These are phyloP conservation scores for Trametes gibbosa DNA, from an alignment of 768 basidiomycete species.

Conservation along the genomic window DNA sequence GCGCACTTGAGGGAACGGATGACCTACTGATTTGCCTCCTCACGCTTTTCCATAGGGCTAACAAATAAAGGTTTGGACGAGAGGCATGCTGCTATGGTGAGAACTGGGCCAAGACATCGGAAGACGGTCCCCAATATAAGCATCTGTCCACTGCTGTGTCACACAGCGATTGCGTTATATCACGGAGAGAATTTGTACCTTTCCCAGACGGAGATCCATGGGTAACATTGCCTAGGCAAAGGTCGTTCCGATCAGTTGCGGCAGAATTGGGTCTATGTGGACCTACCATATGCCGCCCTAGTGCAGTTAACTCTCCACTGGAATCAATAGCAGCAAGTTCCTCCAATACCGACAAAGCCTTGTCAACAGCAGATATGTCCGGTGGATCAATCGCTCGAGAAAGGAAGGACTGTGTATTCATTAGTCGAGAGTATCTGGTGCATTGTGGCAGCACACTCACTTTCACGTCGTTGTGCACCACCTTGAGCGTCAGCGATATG, in stretches of 20 bases:
- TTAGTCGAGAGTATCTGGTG: background rate
- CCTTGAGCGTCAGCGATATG: conserved; percentile 79
- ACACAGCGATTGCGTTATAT: background rate
- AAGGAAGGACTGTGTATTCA: conserved; percentile 50
- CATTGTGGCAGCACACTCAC: conserved; percentile 31
- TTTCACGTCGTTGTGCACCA: conserved; percentile 76
- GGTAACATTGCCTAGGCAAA: conserved; percentile 73
- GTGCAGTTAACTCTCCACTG: conserved; percentile 65
- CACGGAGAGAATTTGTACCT: conserved; percentile 42
- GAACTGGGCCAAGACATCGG: conserved; percentile 74
- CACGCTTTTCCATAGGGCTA: conserved; percentile 78
- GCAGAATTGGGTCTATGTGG: too few relatives aligned
- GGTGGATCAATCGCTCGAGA: conserved; percentile 84
- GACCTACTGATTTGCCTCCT: conserved; percentile 69
- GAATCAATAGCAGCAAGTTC: conserved; percentile 76
- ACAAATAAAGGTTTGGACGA: conserved; percentile 88
- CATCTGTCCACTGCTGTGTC: conserved; percentile 51
- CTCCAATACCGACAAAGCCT: conserved; percentile 68
- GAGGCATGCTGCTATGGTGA: conserved; percentile 78
- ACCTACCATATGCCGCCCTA: conserved; percentile 74
- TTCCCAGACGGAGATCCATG: conserved; percentile 82
- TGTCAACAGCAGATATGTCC: conserved; percentile 66
- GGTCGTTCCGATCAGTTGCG: too few relatives aligned
- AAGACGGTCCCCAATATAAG: conserved; percentile 83
- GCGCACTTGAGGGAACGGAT: background rate